Percentiles rank a stretch among this genome's conserved stretches.
phyloP scores from a whole-genome alignment of 2,329 filamentous ascomycete genomes.

The Cladosporium sp. region DNA sequence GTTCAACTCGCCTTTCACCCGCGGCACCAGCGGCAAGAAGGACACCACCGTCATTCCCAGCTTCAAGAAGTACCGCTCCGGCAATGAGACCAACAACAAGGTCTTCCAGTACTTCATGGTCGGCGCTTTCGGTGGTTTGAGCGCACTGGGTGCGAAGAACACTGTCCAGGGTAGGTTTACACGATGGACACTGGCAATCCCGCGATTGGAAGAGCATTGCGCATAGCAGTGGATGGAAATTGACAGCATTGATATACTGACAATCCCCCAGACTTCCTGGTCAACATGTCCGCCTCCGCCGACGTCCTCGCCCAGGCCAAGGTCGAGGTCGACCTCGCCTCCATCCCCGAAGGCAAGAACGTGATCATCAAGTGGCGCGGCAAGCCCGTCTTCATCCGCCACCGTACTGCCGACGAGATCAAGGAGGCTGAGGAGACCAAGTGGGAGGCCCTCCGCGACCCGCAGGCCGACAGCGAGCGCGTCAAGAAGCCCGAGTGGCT shows the following conservation, averaged over 20 bases:
- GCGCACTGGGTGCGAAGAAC: slow-evolving; percentile 91
- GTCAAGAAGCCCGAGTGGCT: slow-evolving; percentile 99
- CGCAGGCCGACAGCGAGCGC: slow-evolving; percentile 84
- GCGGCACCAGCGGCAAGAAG: slow-evolving; percentile 31
- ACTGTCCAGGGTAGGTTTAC: slow-evolving; percentile 86
- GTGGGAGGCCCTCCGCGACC: slow-evolving; percentile 80
- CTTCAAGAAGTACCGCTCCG: slow-evolving; percentile 83
- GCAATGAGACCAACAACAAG: slow-evolving; percentile 69
- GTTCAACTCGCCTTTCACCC: slow-evolving; percentile 55
- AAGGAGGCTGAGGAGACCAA: slow-evolving; percentile 88
- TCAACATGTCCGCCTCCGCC: slow-evolving; percentile 99
- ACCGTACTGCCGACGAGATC: slow-evolving; percentile 92
- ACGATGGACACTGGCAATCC: background rate
- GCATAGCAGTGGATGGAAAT: background rate
- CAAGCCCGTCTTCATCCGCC: slow-evolving; percentile 99
- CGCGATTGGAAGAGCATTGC: background rate
- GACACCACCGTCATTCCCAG: slow-evolving; percentile 72
- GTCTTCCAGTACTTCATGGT: slow-evolving; percentile 99
- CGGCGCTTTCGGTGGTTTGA: slow-evolving; percentile 86
- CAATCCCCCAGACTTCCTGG: slow-evolving; percentile 78
- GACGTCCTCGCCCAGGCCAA: slow-evolving; percentile 99
- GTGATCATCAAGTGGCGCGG: slow-evolving; percentile 99
- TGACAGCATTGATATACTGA: background rate
- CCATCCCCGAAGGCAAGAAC: slow-evolving; percentile 99
- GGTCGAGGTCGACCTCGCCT: slow-evolving; percentile 89